These are phyloP conservation scores for Amoebophrya sp. DNA, from an alignment of 169 alveolate genomes.

Conservation along the genomic window DNA sequence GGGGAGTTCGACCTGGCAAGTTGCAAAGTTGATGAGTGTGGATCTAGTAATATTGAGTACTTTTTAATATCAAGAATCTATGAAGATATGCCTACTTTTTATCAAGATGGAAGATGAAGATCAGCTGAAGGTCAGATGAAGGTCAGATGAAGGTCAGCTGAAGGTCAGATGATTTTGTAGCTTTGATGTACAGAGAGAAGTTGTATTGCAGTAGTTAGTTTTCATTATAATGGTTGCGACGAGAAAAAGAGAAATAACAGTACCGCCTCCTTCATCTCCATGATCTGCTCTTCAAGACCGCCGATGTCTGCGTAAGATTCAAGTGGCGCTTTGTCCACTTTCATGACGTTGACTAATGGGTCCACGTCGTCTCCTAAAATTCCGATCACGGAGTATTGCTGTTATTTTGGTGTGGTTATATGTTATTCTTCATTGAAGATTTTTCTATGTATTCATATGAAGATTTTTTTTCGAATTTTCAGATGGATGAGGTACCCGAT, in stretches of 20 bases:
- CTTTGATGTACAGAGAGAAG: no score
- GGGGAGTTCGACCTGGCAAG: constrained; percentile 83
- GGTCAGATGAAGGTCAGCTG: no score
- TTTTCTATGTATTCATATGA: neutral
- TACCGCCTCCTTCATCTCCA: constrained; percentile 53
- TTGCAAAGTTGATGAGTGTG: neutral
- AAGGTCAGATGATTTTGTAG: no score
- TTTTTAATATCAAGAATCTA: no score
- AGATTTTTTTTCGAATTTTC: neutral
- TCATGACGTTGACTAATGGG: constrained; percentile 66
- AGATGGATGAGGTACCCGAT: constrained; percentile 66
- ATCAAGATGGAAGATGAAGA: no score
- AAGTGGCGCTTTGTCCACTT: constrained; percentile 79
- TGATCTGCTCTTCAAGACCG: constrained; percentile 96
- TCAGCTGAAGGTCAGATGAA: no score
- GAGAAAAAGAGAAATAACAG: no score
- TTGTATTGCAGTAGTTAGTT: no score
- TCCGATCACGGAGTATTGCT: constrained; percentile 92
- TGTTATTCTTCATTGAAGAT: neutral
- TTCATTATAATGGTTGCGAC: no score
- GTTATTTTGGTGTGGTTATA: neutral
- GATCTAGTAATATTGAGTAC: no score
- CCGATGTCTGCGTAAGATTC: constrained; percentile 99
- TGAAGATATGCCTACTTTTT: no score
- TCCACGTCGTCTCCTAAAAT: constrained; percentile 95